Base-by-base conservation (phyloP, 495 filamentous ascomycete genomes). In the Pseudoneurospora amorphoporcata region DNA sequence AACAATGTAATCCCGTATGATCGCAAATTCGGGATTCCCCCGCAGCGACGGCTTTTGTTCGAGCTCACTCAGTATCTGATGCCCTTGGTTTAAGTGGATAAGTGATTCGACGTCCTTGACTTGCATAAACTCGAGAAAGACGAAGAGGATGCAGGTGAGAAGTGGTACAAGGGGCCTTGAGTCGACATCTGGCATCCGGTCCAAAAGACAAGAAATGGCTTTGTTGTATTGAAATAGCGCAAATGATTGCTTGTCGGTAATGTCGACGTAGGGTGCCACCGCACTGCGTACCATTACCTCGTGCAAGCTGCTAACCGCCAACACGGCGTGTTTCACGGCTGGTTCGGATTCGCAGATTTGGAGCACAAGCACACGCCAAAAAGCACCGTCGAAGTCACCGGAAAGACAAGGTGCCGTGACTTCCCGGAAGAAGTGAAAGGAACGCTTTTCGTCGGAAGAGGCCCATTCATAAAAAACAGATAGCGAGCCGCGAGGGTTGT, bases 321-420 rank as follows among this genome's bases (percentile, higher is more conserved):
- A 79, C 9, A 90, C 85, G 39, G 88, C 88, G 75, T 90, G 87
- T 77, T 87, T 87, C 2, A 90, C 84, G 0, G 87, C 87, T 0
- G 88, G 87, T 72, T 89, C 87, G 65, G 78, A 79, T 42, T 84
- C 86, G 72, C 86, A 86, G 17, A 87, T 82, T 76, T 88, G 87
- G 6, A 88, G 84, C 8, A 90, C 83, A 23, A 87, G 77, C 12
- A 82, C 83, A 38, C 84, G 78, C 88, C 88, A 90, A 73, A 90
- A 90, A 71, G 83, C 81, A 39, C 81, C 77, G 76, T 88, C 87
- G 39, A 87, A 77, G 40, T 78, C 84, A 23, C 84, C 87, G 4
- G 85, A 84, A 1, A 87, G 79, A 58, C 77, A 80, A n/a, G 81
- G 83, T 2, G 83, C 83, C 43, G 83, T 83, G 70, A 84, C 80